These are phyloP conservation scores for Paramecium biaurelia DNA, from an alignment of 73 alveolate genomes.

Conservation along the genomic window DNA sequence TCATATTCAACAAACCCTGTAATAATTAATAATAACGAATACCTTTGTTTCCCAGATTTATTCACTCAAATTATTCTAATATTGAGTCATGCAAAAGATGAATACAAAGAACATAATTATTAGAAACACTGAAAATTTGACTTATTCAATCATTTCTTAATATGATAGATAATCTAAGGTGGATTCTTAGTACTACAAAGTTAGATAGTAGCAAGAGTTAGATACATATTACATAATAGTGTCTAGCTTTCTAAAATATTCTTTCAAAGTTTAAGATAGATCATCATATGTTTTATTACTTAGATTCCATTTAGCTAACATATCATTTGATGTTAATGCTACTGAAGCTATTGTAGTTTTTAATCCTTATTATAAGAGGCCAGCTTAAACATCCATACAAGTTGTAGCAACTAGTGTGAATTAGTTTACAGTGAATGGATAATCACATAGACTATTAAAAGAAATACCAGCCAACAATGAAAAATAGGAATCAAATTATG, in stretches of 20 bases:
- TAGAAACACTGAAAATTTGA: constrained; percentile 13
- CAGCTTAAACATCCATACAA: neutral
- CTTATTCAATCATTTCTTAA: neutral
- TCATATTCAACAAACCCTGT: constrained; percentile 43
- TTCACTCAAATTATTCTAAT: constrained; percentile 25
- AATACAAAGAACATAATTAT: constrained; percentile 34
- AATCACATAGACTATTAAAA: neutral
- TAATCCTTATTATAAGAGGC: neutral
- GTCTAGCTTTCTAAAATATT: neutral
- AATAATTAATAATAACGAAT: neutral
- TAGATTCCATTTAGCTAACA: neutral
- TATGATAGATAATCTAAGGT: neutral
- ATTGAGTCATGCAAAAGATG: constrained; percentile 47
- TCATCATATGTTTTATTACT: neutral
- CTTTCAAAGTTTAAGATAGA: neutral
- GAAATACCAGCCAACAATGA: constrained; percentile 1
- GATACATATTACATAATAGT: constrained; percentile 20
- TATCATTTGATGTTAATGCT: neutral
- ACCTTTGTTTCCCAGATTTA: constrained; percentile 53
- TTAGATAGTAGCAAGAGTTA: neutral
- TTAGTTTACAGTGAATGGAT: neutral
- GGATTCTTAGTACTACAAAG: neutral
- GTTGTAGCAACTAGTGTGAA: neutral
- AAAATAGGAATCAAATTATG: neutral
- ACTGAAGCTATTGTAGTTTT: neutral